Base-by-base conservation (phyloP, 805 yeast species). In the Brettanomyces bruxellensis region DNA sequence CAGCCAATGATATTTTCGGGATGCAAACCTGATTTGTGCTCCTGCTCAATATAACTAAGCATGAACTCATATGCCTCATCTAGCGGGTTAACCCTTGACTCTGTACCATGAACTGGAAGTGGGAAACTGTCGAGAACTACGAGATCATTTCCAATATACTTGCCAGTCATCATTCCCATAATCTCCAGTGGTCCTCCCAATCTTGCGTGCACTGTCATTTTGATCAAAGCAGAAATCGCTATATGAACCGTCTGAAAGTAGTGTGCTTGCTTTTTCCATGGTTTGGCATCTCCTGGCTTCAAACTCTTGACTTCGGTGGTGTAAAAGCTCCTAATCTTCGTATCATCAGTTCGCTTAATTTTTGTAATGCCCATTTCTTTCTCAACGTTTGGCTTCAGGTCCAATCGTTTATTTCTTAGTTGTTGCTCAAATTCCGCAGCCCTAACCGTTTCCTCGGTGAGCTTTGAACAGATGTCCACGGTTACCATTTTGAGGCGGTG, bases 31-130 rank as follows among this genome's bases (percentile, higher is more conserved):
- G 72, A 67, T 25, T 67, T 51, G 57, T 76, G 76, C 50, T 77
- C 61, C 38, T 72, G 68, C 46, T 81, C 81, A 44, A 86, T 67
- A 62, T 86, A 89, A 49, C 79, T 82, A 1, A 90, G 93, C 96
- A 93, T 90, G 61, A 83, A 93, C 61, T 91, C 98, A 62, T 90
- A 90, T 0, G 95, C 95, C 58, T 91, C 98, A 14, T 81, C 80
- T 58, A 86, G 89, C 0, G 98, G 97, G 63, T 93, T 93, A 34
- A 91, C 99, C 43, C 98, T 64, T 0, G 96, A 87, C 61, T 93
- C 98, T 0, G 98, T 90, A 1, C 98, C 98, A 60, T 86, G 91
- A 1, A 91, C 97, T 0, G 98, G 98, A 36, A 93, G 66, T 12
- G 89, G 81, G 61, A 84, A 91, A 8, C 81, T 82, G 61, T 91